Base-by-base conservation (phyloP, 2,329 filamentous ascomycete species). In the Talaromyces amestolkiae region DNA sequence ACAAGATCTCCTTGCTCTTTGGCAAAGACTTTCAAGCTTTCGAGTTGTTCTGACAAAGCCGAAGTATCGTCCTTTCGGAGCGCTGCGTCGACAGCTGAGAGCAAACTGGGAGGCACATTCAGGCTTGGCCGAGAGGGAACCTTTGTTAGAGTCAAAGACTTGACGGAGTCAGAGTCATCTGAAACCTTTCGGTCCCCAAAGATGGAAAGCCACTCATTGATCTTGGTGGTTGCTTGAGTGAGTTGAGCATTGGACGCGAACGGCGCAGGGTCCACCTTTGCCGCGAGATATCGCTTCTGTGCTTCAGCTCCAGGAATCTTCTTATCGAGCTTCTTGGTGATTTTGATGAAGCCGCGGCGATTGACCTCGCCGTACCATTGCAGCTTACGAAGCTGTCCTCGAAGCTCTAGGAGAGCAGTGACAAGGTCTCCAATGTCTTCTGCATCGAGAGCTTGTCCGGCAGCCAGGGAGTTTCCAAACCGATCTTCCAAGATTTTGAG, bases 361-460 rank as follows among this genome's bases (percentile, higher is more conserved):
- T 99, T 99, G 73, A 98, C 94, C 79, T 98, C 94, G 59, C 93
- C 94, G 76, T 98, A 99, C 93, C 93, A 98, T 77, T 96, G 91
- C 61, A 99, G 83, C 73, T 98, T 98, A 66, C 95, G 87, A 70
- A 98, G 80, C 75, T 96, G 91, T 61, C 89, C 90, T 65, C 95
- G 87, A 67, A 98, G 84, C 78, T 99, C 95, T 37, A 98, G 85
- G 60, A 99, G 82, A 41, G 93, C 93, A 41, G 91, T 92, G 82
- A 96, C 91, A 56, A 98, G 84, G 78, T 99, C 95, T 77, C 97
- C 92, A 51, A 90, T 85, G 79, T 99, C 95, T 75, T 97, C 92
- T 68, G 89, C 86, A 75, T 97, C 94, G 68, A 97, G 86, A 65
- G 87, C 86, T 67, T 91, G 86, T 37, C 89, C 84, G 61, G 87